Base-by-base conservation (phyloP, 2,329 filamentous ascomycete genomes). In the Ceratocystis alfenasii region DNA sequence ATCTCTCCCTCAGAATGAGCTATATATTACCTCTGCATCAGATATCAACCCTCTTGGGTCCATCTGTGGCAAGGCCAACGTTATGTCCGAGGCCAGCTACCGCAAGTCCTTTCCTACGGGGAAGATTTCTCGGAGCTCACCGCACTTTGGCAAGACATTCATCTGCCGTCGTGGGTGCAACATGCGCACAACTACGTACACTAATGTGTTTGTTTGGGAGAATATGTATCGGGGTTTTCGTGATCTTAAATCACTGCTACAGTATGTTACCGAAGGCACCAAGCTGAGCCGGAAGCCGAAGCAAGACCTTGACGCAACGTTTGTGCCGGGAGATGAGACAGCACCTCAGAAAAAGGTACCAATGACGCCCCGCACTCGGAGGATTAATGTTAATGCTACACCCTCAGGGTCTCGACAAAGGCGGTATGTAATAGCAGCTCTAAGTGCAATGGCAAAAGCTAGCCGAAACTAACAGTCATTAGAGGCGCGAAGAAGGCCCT, bases 151-250 rank as follows among this genome's bases (percentile, higher is more conserved):
- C 69, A 96, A 95, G 75, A 85, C 88, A 20, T 97, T 97, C 72
- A 77, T 97, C 62, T 97, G 94, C 72, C 86, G 92, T 63, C 81
- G 93, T 73, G 94, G 90, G 25, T 95, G 92, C 72, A 95, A 95
- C 73, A 89, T 89, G 12, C 81, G 91, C 67, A 95, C 92, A 28
- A 88, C 90, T 22, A 91, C 86, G 25, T 99, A 97, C 73, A 96
- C 93, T 0, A 85, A 94, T 15, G 91, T 96, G 71, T 96, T 99
- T 70, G 74, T 83, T 1, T 99, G 94, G 94, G 91, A 96, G 72
- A 85, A 96, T 55, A 76, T 95, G 1, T 95, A 90, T 71, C 79
- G 78, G 0, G 85, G 85, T n/a, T 79, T 79, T 41, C 78, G 79
- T 25, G 80, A 86, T n/a, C 79, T 96, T 36, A 81, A 83, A 61